These are phyloP conservation scores for Elaeagnus macrophylla DNA, from an alignment of 306 rosid species.

Conservation along the genomic window DNA sequence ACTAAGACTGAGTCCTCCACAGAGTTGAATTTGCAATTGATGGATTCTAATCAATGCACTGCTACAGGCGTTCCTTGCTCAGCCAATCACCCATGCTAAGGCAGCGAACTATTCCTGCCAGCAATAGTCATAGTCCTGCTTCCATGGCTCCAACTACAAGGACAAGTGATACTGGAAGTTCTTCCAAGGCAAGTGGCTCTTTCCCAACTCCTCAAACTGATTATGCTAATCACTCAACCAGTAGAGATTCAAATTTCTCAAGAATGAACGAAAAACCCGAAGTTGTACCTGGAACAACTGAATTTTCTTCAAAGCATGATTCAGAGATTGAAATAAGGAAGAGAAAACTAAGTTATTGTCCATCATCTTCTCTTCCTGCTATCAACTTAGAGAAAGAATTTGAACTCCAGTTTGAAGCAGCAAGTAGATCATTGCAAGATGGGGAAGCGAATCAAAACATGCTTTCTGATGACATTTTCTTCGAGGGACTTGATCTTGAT, in stretches of 20 bases:
- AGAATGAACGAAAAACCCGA: constrained; percentile 24
- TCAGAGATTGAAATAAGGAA: constrained; percentile 32
- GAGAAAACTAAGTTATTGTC: constrained; percentile 42
- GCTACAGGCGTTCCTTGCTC: constrained; percentile 84
- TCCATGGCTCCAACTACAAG: constrained; percentile 22
- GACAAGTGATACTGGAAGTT: constrained; percentile 34
- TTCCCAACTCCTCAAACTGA: constrained; percentile 28
- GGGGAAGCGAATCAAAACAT: constrained; percentile 22
- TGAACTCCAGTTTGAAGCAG: constrained; percentile 33
- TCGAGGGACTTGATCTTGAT: constrained; percentile 60
- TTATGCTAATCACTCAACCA: constrained; percentile 25
- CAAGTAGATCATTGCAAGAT: constrained; percentile 22
- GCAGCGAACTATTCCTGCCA: constrained; percentile 22
- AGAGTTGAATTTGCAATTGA: constrained; percentile 7
- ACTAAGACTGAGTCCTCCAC: not conserved
- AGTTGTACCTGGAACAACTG: constrained; percentile 28
- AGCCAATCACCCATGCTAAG: constrained; percentile 61
- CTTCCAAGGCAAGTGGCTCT: constrained; percentile 31
- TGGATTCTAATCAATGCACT: constrained; percentile 1
- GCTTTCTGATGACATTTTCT: constrained; percentile 59
- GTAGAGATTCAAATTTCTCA: constrained; percentile 24
- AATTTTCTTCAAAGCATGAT: constrained; percentile 19
- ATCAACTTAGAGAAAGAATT: constrained; percentile 58
- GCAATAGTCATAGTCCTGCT: constrained; percentile 38
- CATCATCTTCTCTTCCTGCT: constrained; percentile 39